Evolutionary conservation across 169 alveolate species (phyloP).

Genomic region (Ichthyophthirius multifiliis): DNA sequence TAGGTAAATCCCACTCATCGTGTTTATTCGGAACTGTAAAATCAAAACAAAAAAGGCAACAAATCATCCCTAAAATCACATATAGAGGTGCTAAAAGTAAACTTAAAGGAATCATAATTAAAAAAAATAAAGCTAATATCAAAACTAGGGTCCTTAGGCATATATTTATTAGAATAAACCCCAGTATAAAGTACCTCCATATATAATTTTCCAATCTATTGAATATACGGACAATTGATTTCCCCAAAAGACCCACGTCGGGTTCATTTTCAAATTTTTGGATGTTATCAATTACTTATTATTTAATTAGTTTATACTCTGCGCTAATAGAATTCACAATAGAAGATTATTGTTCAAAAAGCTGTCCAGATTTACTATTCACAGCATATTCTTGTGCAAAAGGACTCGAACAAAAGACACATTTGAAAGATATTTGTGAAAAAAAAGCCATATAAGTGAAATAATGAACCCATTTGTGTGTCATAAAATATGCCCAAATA

Average conservation of each 20-base stretch:
- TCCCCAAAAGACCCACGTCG: background rate
- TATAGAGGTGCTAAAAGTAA: background rate
- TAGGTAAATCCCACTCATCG: background rate
- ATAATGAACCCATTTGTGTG: background rate
- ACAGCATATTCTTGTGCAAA: background rate
- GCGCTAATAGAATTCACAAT: background rate
- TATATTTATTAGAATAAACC: background rate
- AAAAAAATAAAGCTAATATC: background rate
- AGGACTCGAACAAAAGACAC: background rate
- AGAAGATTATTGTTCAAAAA: background rate
- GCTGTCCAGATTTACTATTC: background rate
- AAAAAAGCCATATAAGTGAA: background rate
- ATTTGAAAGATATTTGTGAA: background rate
- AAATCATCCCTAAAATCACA: background rate
- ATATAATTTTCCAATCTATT: background rate
- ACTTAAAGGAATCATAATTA: background rate
- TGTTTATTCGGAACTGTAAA: background rate
- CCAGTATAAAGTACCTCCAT: background rate
- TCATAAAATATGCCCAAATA: background rate
- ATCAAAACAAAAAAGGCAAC: background rate
- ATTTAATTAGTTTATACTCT: background rate
- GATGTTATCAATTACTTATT: background rate
- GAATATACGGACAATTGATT: background rate
- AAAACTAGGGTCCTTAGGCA: background rate
- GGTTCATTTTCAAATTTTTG: slow-evolving; percentile 5